These are phyloP conservation scores for Boletus pseudopeckii DNA, from an alignment of 768 basidiomycete species.

Conservation along the genomic window DNA sequence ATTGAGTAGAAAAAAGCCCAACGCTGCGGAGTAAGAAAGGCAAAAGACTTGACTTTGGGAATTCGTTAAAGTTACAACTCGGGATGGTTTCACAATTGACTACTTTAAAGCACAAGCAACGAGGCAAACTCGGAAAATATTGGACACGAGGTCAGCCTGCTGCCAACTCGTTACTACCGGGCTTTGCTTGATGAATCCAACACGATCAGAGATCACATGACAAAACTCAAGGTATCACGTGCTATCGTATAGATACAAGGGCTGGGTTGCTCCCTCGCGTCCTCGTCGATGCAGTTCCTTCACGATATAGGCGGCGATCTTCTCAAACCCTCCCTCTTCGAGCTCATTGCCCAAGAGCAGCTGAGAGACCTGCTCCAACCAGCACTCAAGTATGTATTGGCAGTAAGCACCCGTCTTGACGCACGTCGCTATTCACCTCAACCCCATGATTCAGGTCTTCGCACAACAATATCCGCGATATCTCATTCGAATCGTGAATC, in stretches of 20 bases:
- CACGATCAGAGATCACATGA: slow-evolving; percentile 20
- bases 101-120: too few species aligned
- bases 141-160: not conserved
- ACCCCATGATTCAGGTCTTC: slow-evolving; percentile 62
- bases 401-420: slow-evolving; percentile 49
- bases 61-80: not conserved
- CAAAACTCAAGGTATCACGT: slow-evolving; percentile 28
- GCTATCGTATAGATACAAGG: not conserved
- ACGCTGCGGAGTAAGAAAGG: slow-evolving; percentile 10
- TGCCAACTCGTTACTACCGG: not conserved
- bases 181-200: too few species aligned
- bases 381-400: slow-evolving; percentile 89
- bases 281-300: slow-evolving; percentile 71
- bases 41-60: not conserved
- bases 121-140: too few species aligned
- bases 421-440: not conserved
- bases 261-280: not conserved
- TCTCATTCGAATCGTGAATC: slow-evolving; percentile 84
- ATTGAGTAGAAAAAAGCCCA: slow-evolving; percentile 29
- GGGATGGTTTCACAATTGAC: not conserved
- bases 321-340: slow-evolving; percentile 80
- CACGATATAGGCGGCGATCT: slow-evolving; percentile 72
- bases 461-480: slow-evolving; percentile 94
- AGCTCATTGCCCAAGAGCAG: slow-evolving; percentile 92
- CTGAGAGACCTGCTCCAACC: slow-evolving; percentile 89